Evolutionary conservation across 1,284 basidiomycete species (phyloP), one percentile per base, ranked within the genome.

Genomic region (Naganishia sp.): DNA sequence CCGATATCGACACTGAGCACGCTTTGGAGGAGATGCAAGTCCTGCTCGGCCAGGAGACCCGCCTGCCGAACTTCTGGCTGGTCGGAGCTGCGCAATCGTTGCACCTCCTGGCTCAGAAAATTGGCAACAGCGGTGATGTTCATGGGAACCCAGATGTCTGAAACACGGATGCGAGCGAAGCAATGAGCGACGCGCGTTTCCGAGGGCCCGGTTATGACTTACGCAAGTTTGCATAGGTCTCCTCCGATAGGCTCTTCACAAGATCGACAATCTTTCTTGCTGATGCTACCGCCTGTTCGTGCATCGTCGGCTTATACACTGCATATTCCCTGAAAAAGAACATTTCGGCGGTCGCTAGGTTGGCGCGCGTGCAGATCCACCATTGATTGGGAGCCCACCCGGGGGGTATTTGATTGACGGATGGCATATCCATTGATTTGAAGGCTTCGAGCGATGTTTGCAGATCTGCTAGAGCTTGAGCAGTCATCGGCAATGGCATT

Each of bases 261-360:
- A 77, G 33, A 6, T 55, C 64, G 15, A 75, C 74, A n/a, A 75
- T 45, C 10, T 70, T 70, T 31, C 75, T 69, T 0, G 75, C 75
- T 42, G 72, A 70, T 21, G 67, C 68, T 2, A 76, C 71, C 5
- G 75, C 74, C 10, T 55, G 64, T 23, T 72, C 71, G 54, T 74
- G 72, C 45, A 68, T 70, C 6, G 44, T 61, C 2, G 57, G 36
- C 28, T 67, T 59, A 64, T 75, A 69, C 36, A 72, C 39, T 23
- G 74, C 69, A 70, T 73, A 71, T 56, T 75, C 75, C 49, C 71
- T 69, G 64, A 70, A 74, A 64, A 73, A 72, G 52, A 75, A 33
- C 74, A 77, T 74, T 55, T 77, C 75, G 2, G 75, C 74, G 1
- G 71, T 68, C 45, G 70, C 71, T 6, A 77, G 50, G 57, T 75